Evolutionary conservation across 2,329 filamentous ascomycete genomes (phyloP).

Genomic region (Cryphonectria nitschkei): DNA sequence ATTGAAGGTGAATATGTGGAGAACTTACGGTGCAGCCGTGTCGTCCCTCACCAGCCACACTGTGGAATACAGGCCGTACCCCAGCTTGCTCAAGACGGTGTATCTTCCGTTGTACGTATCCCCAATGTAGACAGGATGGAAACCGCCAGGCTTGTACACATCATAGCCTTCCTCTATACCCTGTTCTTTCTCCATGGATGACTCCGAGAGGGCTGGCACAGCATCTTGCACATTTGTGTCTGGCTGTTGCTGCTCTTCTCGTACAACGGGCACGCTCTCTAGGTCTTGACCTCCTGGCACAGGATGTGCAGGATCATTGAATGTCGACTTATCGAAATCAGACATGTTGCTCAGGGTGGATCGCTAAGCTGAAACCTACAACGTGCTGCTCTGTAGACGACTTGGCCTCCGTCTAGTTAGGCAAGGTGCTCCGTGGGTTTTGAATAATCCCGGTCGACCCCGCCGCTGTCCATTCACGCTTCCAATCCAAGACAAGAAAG

Average conservation of each 20-base stretch:
- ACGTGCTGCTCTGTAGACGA: not conserved
- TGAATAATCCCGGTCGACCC: not conserved
- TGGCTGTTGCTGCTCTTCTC: not conserved
- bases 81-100: conserved; percentile 30
- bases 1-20: not conserved
- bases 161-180: conserved; percentile 15
- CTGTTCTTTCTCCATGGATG: not conserved
- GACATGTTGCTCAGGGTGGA: not conserved
- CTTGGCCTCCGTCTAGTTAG: not conserved
- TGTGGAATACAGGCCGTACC: conserved; percentile 15
- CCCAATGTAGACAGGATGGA: conserved; percentile 33
- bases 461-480: not conserved
- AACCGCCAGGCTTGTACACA: conserved; percentile 13
- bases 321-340: not conserved
- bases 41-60: conserved; percentile 19
- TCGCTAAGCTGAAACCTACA: not conserved
- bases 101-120: conserved; percentile 30
- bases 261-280: not conserved
- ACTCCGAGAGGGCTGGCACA: not conserved
- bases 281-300: not conserved
- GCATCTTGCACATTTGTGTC: not conserved
- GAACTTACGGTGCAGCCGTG: not conserved
- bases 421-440: not conserved
- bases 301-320: not conserved
- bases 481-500: no score